These are phyloP conservation scores for Neospermospora avenae DNA, from an alignment of 2,329 filamentous ascomycete species.

Conservation along the genomic window DNA sequence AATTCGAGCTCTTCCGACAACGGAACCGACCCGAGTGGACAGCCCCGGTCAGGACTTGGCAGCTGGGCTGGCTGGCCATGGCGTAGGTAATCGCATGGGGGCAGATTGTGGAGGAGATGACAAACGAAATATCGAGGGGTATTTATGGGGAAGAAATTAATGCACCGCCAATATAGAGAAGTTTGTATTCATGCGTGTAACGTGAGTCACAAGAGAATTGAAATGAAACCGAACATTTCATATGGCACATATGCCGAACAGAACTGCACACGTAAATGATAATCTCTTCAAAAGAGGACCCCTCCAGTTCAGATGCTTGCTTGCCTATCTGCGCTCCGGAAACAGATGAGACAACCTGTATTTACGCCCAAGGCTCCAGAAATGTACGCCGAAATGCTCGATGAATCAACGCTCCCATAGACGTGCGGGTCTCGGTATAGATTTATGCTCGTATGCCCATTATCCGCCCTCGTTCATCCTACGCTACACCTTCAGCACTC, in stretches of 20 bases:
- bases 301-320: neutral
- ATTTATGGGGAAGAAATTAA: neutral
- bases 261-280: neutral
- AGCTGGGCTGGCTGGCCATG: neutral
- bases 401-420: conserved; percentile 21
- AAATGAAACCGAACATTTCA: no score
- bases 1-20: conserved; percentile 18
- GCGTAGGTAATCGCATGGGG: no score
- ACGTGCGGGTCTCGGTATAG: conserved; percentile 23
- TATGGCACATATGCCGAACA: neutral
- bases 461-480: conserved; percentile 3
- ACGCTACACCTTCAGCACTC: conserved; percentile 63
- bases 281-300: neutral
- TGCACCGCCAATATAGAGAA: neutral
- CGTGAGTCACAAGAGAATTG: no score
- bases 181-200: neutral
- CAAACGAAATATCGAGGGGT: conserved; percentile 10
- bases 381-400: conserved; percentile 31
- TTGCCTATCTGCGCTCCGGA: conserved; percentile 12
- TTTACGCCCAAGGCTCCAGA: conserved; percentile 21
- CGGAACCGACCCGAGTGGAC: conserved; percentile 15
- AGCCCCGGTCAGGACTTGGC: neutral
- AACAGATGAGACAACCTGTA: conserved; percentile 25
- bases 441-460: conserved; percentile 16
- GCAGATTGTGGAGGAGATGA: conserved; percentile 6